Base-by-base conservation (phyloP, 75 land plant species). In the Cryptomeria japonica region DNA sequence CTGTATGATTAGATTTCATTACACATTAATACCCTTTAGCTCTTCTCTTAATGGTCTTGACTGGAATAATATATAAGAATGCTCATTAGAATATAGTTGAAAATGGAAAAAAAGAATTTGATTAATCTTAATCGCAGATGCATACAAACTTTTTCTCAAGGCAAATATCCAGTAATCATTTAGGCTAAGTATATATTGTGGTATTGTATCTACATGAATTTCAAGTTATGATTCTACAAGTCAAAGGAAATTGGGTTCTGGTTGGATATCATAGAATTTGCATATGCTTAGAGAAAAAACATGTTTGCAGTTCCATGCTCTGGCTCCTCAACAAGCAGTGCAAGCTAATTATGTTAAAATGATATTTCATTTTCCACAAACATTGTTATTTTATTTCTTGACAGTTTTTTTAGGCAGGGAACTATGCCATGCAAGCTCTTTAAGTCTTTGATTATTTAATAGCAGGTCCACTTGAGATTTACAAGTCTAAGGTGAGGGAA, bases 381-480 rank as follows among this genome's bases (percentile, higher is more conserved):
- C 83, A 73, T 72, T 72, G 75, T 41, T 19, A 41, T 39, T 47
- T 79, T 39, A 15, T 79, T n/a, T 18, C 25, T 44, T 41, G 6
- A 38, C 22, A 80, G 16, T 19, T 28, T 80, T 80, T 44, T 82
- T 25, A 25, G 39, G 13, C 15, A 28, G 15, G 49, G 10, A 25
- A 16, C 31, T 82, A 28, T 82, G 84, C 25, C n/a, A 44, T 46
- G 28, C 12, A 82, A 28, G 84, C n/a, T 82, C 51, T 44, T 82
- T 42, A 82, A 82, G 31, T 44, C 47, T 42, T 82, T 82, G 34
- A 31, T 25, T 37, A 85, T 38, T 85, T 72, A 32, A 42, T 64
- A 15, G 56, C 93, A 96, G 99, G 98, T 15, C 95, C 94, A 34
- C 89, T 93, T 55, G 84, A 77, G 31, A 86, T 88, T 37, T 97